These are phyloP conservation scores for Lactarius pseudohatsudake DNA, from an alignment of 768 basidiomycete genomes.

Conservation along the genomic window DNA sequence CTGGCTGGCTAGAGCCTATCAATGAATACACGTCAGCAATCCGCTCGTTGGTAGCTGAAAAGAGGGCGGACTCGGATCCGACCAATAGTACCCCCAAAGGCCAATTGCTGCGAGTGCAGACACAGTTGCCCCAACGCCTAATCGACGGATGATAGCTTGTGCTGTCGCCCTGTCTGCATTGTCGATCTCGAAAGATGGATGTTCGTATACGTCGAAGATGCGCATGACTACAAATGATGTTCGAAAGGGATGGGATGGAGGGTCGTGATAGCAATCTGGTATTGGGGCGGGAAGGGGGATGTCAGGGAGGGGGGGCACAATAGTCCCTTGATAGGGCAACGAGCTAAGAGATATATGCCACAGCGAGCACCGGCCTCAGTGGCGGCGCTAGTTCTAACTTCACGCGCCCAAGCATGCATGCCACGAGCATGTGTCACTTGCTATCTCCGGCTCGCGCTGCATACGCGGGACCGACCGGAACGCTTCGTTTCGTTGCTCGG, in stretches of 20 bases:
- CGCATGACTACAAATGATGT: constrained; percentile 20
- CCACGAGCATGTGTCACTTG: not conserved
- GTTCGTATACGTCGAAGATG: constrained; percentile 29
- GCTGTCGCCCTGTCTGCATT: constrained; percentile 13
- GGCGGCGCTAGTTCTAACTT: not conserved
- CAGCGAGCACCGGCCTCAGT: not conserved
- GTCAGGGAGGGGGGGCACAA: not conserved
- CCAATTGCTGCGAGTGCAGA: constrained; percentile 23
- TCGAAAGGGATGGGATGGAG: not conserved
- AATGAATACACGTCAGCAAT: constrained; percentile 2
- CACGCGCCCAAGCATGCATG: not conserved
- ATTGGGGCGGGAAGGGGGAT: not conserved
- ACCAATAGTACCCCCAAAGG: constrained; percentile 27
- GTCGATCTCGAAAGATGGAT: constrained; percentile 28
- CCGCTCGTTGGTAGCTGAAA: not conserved
- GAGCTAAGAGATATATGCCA: constrained; percentile 2
- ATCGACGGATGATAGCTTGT: constrained; percentile 19
- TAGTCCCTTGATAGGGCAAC: not conserved
- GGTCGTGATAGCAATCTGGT: not conserved
- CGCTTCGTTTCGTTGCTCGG: not conserved
- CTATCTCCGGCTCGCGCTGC: not conserved
- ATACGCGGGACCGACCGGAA: not conserved
- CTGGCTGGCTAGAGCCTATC: constrained; percentile 5
- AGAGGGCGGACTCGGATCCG: constrained; percentile 19
- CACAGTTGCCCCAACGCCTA: constrained; percentile 24